Evolutionary conservation across 2,329 filamentous ascomycete genomes (phyloP).

Genomic region (Fusarium burgessii): DNA sequence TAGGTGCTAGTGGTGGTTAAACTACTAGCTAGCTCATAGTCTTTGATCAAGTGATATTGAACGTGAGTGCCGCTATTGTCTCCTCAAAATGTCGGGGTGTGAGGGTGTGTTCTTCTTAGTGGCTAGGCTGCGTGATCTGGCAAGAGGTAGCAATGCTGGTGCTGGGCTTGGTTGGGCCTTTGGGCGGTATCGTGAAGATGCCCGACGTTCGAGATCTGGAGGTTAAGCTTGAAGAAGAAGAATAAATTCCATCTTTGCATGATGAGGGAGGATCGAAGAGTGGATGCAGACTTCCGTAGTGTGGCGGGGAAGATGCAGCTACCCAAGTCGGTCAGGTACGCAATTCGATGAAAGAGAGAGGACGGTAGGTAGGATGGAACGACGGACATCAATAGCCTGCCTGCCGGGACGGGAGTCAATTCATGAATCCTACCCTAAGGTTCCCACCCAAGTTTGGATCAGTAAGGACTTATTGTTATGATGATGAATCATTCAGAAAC

Average conservation of each 20-base stretch:
- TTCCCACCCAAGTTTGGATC: neutral
- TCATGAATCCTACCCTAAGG: neutral
- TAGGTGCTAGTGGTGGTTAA: slow-evolving; percentile 27
- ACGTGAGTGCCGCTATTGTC: slow-evolving; percentile 20
- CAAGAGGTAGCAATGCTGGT: neutral
- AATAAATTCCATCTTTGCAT: slow-evolving; percentile 15
- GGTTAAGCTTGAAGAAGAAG: slow-evolving; percentile 13
- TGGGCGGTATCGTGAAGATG: slow-evolving; percentile 27
- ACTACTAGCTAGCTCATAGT: slow-evolving; percentile 31
- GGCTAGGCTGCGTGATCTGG: slow-evolving; percentile 1
- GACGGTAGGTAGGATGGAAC: neutral
- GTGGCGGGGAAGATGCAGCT: slow-evolving; percentile 38
- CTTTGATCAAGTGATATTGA: slow-evolving; percentile 28
- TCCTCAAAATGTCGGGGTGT: slow-evolving; percentile 10
- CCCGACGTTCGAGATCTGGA: slow-evolving; percentile 29
- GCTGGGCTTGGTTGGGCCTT: slow-evolving; percentile 11
- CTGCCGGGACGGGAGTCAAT: neutral
- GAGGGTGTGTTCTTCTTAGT: slow-evolving; percentile 11
- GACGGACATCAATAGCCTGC: neutral
- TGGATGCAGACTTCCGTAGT: slow-evolving; percentile 30
- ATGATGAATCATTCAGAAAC: neutral
- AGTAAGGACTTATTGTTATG: neutral
- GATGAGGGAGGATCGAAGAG: slow-evolving; percentile 16
- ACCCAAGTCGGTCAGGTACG: slow-evolving; percentile 15
- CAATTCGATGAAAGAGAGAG: neutral